Conservation (phyloP, 106 monocot genomes). For the Vanilla planifolia region DNA sequence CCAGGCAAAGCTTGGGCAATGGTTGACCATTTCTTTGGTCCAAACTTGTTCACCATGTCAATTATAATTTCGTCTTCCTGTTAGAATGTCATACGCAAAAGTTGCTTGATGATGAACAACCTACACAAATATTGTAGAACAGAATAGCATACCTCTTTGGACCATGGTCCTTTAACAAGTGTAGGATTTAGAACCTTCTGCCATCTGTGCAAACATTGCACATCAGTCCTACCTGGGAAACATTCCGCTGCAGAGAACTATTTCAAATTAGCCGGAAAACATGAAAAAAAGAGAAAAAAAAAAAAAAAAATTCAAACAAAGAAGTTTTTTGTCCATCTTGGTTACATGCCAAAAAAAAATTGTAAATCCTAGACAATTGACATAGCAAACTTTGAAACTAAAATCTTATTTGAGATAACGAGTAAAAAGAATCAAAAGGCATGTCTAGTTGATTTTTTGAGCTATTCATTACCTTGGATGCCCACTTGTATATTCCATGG, state of each 20-base stretch:
- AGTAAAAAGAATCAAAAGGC: too few relatives aligned
- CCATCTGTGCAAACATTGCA: conserved; percentile 96
- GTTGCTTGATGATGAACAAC: neutral
- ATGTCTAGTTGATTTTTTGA: too few relatives aligned
- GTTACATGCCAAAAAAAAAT: too few relatives aligned
- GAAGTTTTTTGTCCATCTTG: too few relatives aligned
- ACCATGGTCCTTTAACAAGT: conserved; percentile 95
- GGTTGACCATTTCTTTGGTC: conserved; percentile 88
- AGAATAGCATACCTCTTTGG: conserved; percentile 64
- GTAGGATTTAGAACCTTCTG: conserved; percentile 97
- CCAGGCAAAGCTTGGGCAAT: conserved; percentile 88
- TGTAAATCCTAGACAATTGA: too few relatives aligned
- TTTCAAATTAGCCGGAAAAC: neutral
- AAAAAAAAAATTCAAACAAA: neutral
- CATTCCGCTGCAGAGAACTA: conserved; percentile 64
- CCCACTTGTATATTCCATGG: too few relatives aligned
- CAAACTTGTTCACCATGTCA: conserved; percentile 71
- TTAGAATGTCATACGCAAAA: neutral
- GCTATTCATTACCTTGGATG: too few relatives aligned
- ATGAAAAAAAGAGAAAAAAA: neutral
- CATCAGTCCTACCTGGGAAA: conserved; percentile 77
- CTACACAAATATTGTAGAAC: neutral
- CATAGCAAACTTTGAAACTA: too few relatives aligned
- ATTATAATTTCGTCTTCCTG: conserved; percentile 95
- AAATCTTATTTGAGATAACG: too few relatives aligned